phyloP scores from a whole-genome alignment of 306 rosid genomes.

The Quercus ilex region DNA sequence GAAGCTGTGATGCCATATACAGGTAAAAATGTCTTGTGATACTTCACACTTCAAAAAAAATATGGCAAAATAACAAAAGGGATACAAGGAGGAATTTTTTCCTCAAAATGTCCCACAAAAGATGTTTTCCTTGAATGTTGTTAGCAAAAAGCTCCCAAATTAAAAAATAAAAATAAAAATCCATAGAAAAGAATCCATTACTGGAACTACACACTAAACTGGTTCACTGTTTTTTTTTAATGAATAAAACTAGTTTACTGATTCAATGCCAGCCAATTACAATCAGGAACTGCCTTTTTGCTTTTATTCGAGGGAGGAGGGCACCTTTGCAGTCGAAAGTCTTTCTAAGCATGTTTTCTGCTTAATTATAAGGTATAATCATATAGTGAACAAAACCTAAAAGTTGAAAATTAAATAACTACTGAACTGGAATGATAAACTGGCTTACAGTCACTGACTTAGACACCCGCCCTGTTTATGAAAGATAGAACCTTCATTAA shows the following conservation, averaged over 20 bases:
- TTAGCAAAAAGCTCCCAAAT: not conserved
- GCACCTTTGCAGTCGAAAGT: not conserved
- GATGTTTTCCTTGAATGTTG: not conserved
- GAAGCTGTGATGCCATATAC: not conserved
- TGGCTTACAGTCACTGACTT: not conserved
- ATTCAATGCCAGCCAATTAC: too few relatives aligned
- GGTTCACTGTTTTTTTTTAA: too few relatives aligned
- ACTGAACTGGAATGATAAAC: not conserved
- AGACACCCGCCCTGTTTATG: not conserved
- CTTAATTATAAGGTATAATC: not conserved
- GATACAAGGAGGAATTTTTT: not conserved
- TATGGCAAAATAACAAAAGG: not conserved
- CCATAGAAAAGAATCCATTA: not conserved
- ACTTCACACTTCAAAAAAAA: not conserved
- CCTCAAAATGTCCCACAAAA: not conserved
- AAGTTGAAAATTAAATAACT: not conserved
- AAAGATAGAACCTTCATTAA: not conserved
- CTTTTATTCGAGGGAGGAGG: not conserved
- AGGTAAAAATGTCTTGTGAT: not conserved
- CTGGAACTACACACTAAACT: too few relatives aligned
- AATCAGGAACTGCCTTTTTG: not conserved
- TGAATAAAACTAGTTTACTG: too few relatives aligned
- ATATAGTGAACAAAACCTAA: not conserved
- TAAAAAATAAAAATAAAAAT: too few relatives aligned
- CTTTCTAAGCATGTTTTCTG: not conserved